Percentiles rank a stretch among this genome's conserved stretches.
These are phyloP conservation scores for Aspergillus cavernicola DNA, from an alignment of 495 filamentous ascomycete genomes.

Conservation along the genomic window DNA sequence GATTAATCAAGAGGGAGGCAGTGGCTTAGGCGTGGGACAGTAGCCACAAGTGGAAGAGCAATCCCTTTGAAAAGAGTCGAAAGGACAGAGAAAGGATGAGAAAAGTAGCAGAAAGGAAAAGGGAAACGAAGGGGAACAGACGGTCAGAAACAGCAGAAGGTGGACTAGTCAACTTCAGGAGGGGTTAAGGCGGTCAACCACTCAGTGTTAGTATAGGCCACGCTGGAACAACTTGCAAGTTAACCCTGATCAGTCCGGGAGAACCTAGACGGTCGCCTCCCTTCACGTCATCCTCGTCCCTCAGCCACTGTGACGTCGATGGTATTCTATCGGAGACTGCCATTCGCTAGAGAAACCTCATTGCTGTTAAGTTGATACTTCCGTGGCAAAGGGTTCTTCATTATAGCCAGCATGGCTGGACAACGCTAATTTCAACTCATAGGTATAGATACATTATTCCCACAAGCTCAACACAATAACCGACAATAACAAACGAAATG, in stretches of 20 bases:
- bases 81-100: not conserved
- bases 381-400: constrained; percentile 7
- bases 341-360: no score
- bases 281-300: not conserved
- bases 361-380: no score
- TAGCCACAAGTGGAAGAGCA: constrained; percentile 8
- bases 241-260: no score
- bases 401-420: constrained; percentile 12
- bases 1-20: not conserved
- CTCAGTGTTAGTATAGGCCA: no score
- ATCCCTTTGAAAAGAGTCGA: not conserved
- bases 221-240: no score
- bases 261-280: not conserved
- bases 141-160: constrained; percentile 6
- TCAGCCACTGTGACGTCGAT: not conserved
- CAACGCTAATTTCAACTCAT: constrained; percentile 16
- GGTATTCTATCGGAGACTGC: no score
- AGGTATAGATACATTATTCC: constrained; percentile 17
- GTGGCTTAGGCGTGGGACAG: not conserved
- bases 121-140: constrained; percentile 14
- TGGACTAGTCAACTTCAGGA: constrained; percentile 14
- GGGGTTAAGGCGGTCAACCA: constrained; percentile 13
- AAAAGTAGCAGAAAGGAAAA: constrained; percentile 4
- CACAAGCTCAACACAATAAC: constrained; percentile 1
- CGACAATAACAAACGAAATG: constrained; percentile 1